Evolutionary conservation across 208 protist genomes (phyloP).

Genomic region (Leishmania guyanensis): DNA sequence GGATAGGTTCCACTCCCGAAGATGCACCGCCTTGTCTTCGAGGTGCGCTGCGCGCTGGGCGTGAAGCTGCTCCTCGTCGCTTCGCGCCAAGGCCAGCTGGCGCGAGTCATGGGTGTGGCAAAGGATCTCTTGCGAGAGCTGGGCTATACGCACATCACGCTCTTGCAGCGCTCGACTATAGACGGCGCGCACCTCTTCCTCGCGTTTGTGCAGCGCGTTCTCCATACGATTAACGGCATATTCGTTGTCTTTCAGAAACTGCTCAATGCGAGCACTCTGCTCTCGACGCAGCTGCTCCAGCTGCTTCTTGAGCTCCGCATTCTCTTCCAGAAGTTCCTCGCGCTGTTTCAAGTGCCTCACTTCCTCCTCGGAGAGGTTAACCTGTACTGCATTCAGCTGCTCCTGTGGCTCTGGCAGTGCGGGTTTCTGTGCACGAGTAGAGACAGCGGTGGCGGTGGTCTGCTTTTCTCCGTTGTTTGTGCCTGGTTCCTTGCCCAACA

Average conservation of each 20-base stretch:
- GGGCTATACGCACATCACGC: slow-evolving; percentile 61
- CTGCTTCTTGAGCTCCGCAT: slow-evolving; percentile 21
- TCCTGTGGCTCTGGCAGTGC: neutral
- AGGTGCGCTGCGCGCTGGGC: slow-evolving; percentile 13
- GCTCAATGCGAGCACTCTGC: slow-evolving; percentile 24
- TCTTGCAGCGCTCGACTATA: slow-evolving; percentile 50
- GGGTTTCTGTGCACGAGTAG: neutral
- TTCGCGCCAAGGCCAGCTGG: slow-evolving; percentile 3
- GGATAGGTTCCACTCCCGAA: slow-evolving; percentile 22
- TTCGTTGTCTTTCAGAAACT: slow-evolving; percentile 29
- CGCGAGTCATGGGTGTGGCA: slow-evolving; percentile 28
- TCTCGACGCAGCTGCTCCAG: slow-evolving; percentile 29
- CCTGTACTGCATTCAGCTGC: slow-evolving; percentile 20
- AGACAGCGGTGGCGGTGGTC: neutral
- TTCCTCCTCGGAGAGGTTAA: neutral
- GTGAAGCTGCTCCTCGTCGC: slow-evolving; percentile 17
- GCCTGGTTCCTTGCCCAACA: neutral
- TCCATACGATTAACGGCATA: slow-evolving; percentile 33
- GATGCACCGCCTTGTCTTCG: slow-evolving; percentile 19
- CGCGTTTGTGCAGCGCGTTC: slow-evolving; percentile 30
- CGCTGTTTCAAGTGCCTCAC: neutral
- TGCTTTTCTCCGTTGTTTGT: neutral
- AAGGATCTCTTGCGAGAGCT: slow-evolving; percentile 48
- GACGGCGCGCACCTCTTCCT: slow-evolving; percentile 41
- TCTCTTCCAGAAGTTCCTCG: slow-evolving; percentile 6